Conservation (phyloP, 257 asterid genomes). For the Penstemon davidsonii region DNA sequence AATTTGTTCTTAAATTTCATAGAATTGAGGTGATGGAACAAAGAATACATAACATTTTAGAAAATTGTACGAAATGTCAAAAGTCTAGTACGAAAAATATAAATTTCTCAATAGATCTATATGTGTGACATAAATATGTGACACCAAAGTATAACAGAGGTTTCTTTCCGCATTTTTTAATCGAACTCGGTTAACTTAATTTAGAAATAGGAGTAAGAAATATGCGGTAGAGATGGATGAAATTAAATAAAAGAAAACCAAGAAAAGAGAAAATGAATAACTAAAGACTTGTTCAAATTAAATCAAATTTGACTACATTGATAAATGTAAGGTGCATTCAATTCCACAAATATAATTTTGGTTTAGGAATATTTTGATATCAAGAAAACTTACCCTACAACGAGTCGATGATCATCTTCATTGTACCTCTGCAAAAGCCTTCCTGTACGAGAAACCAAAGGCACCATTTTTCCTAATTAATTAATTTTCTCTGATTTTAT, state of each 20-base stretch:
- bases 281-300: not conserved
- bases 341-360: not conserved
- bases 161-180: no score
- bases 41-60: no score
- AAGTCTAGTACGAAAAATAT: no score
- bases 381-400: constrained; percentile 51
- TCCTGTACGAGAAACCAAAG: constrained; percentile 60
- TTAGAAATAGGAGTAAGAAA: no score
- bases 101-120: not conserved
- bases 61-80: no score
- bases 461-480: constrained; percentile 34
- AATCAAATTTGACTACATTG: not conserved
- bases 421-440: constrained; percentile 73
- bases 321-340: not conserved
- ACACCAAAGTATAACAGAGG: not conserved
- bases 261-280: no score
- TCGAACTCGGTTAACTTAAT: no score
- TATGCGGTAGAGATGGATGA: not conserved
- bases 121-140: not conserved
- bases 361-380: not conserved
- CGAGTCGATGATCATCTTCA: constrained; percentile 53
- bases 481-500: not conserved
- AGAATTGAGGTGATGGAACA: no score
- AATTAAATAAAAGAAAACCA: not conserved
- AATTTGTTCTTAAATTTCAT: no score